A percentile compares a stretch with the other conserved stretches of the same genome.
phyloP scores from a whole-genome alignment of 331 rosid genomes.

The Telfairia occidentalis region DNA sequence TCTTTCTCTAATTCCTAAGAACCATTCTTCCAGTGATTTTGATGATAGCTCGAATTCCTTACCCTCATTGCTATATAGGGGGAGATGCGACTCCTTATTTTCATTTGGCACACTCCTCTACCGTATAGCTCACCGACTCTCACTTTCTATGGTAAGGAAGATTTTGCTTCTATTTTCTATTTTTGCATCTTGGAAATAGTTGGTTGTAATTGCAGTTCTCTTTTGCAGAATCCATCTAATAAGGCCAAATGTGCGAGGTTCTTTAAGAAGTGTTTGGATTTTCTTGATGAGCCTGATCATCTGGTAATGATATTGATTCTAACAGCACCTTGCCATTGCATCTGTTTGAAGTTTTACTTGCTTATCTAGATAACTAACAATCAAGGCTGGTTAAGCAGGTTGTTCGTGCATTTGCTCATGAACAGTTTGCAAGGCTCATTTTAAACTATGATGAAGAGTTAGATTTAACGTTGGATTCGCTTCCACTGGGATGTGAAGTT shows the following conservation, averaged over 20 bases:
- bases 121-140: constrained; percentile 87
- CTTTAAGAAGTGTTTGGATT: constrained; percentile 75
- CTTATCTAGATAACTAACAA: constrained; percentile 15
- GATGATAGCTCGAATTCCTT: constrained; percentile 59
- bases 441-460: constrained; percentile 62
- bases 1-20: constrained; percentile 73
- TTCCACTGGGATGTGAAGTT: constrained; percentile 46
- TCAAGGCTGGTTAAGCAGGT: constrained; percentile 43
- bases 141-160: constrained; percentile 77
- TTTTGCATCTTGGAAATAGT: not conserved
- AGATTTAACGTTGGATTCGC: constrained; percentile 52
- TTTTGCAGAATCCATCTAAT: constrained; percentile 65
- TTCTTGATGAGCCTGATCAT: constrained; percentile 81
- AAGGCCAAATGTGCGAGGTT: constrained; percentile 76
- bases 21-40: constrained; percentile 39
- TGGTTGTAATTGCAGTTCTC: constrained; percentile 22
- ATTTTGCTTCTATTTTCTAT: constrained; percentile 9
- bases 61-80: constrained; percentile 54
- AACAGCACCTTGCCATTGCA: constrained; percentile 9
- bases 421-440: constrained; percentile 93
- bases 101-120: constrained; percentile 83
- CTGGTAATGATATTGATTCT: constrained; percentile 41
- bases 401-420: constrained; percentile 90
- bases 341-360: constrained; percentile 9
- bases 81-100: constrained; percentile 70